Base-by-base conservation (phyloP, 352 stramenopile species). In the Pilasporangium apinafurcum region DNA sequence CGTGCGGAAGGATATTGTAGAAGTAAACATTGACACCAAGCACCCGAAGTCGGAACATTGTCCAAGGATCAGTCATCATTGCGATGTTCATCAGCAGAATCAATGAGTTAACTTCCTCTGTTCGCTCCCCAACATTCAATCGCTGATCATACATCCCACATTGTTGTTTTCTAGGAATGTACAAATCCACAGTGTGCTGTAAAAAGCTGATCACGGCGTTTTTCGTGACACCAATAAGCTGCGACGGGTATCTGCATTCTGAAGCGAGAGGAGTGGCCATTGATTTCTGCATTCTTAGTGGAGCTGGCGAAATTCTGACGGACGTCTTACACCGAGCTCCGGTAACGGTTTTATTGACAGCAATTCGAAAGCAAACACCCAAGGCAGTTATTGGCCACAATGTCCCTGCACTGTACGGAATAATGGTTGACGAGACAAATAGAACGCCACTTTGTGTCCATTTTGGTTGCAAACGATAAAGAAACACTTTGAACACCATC, bases 51-150 rank as follows among this genome's bases (percentile, higher is more conserved):
- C 48, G 55, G 5, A 57, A 44, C 40, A 69, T 48, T 33, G 56
- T 65, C 56, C 47, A 68, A 32, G 62, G 59, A 18, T 74, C 62
- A 18, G 56, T 74, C 59, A 74, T 70, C 62, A 70, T 74, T 9
- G 59, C 53, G 24, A 68, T 54, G 27, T 74, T 74, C 51, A 74
- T 65, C 17, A 74, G 48, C 22, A 60, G 48, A 14, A 68, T 33
- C 17, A 59, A 37, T 13, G 63, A 68, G 16, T 51, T 51, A 18
- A 48, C 51, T 20, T 64, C 56, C 1, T 29, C 25, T 0, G 51
- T 62, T 9, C 48, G 36, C 16, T 53, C 36, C 8, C 51, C 48
- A n/a, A 56, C 34, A 1, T 42, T 32, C 31, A 56, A 37, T 8
- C 40, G 32, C 3, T 26, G 32, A 25, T 40, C 34, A 22, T 52